A percentile compares a stretch with the other conserved stretches of the same genome.
Evolutionary conservation across 2,329 filamentous ascomycete species (phyloP).

Genomic region (Magnaporthales sp.): DNA sequence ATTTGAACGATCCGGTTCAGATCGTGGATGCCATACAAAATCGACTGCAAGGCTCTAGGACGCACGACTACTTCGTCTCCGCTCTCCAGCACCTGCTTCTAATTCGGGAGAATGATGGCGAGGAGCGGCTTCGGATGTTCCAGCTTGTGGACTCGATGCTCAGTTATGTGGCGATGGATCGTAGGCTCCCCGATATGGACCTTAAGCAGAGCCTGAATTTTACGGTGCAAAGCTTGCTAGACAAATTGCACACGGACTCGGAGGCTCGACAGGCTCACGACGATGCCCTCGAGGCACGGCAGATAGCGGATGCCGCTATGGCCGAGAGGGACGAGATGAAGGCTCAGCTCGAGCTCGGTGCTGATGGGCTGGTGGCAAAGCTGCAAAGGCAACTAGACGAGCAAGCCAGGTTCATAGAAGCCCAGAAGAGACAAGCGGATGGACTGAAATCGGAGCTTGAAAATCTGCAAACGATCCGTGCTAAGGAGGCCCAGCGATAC

Average conservation of each 20-base stretch:
- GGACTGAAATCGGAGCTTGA: conserved; percentile 83
- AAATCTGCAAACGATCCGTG: conserved; percentile 74
- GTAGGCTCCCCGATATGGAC: conserved; percentile 90
- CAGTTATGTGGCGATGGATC: conserved; percentile 97
- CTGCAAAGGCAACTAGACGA: conserved; percentile 91
- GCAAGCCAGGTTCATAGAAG: conserved; percentile 81
- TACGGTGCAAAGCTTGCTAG: conserved; percentile 87
- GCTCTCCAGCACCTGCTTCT: conserved; percentile 91
- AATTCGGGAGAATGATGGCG: conserved; percentile 82
- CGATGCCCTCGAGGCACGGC: conserved; percentile 80
- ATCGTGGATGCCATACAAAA: conserved; percentile 90
- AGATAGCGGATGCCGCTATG: conserved; percentile 92
- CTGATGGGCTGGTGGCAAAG: conserved; percentile 87
- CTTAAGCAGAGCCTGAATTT: conserved; percentile 97
- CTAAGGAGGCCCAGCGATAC: conserved; percentile 87
- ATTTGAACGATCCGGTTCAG: conserved; percentile 85
- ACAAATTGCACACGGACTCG: conserved; percentile 93
- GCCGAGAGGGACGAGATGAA: conserved; percentile 94
- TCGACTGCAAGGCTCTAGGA: conserved; percentile 72
- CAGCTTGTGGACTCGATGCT: conserved; percentile 98
- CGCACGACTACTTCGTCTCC: conserved; percentile 92
- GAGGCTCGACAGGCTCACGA: conserved; percentile 89
- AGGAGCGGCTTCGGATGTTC: conserved; percentile 91
- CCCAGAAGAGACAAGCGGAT: conserved; percentile 79
- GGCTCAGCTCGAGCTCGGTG: conserved; percentile 79